Conservation (phyloP, 139 green algal species). For the Eudorina sp. region DNA sequence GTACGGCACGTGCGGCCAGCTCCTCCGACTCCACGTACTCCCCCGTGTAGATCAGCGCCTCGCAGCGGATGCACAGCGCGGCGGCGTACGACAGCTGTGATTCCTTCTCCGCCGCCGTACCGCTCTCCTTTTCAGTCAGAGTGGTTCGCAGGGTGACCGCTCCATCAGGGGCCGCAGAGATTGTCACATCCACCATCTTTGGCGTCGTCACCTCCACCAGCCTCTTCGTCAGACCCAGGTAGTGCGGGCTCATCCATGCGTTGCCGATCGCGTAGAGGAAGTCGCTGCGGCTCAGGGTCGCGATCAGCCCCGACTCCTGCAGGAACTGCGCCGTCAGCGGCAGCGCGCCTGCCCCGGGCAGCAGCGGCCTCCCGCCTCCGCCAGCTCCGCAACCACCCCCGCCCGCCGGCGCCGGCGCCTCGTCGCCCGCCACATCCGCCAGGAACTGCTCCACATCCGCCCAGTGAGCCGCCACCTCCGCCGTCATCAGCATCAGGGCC, state of each 20-base stretch:
- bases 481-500: not conserved
- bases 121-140: too few relatives aligned
- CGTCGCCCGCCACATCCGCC: constrained; percentile 4
- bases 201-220: constrained; percentile 5
- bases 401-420: not conserved
- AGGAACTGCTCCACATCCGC: constrained; percentile 23
- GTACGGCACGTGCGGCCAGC: not conserved
- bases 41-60: constrained; percentile 7
- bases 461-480: constrained; percentile 19
- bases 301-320: not conserved
- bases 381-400: too few relatives aligned
- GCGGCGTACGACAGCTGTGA: not conserved
- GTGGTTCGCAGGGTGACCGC: too few relatives aligned
- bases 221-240: not conserved
- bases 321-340: not conserved
- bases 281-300: not conserved
- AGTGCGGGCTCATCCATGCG: constrained; percentile 3
- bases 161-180: too few relatives aligned
- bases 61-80: not conserved
- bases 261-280: constrained; percentile 17
- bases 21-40: not conserved
- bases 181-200: too few relatives aligned
- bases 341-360: not conserved
- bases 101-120: not conserved
- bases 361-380: not conserved